Conservation (phyloP, 192 early-diverging fungal species). For the Coemansia sp. region DNA sequence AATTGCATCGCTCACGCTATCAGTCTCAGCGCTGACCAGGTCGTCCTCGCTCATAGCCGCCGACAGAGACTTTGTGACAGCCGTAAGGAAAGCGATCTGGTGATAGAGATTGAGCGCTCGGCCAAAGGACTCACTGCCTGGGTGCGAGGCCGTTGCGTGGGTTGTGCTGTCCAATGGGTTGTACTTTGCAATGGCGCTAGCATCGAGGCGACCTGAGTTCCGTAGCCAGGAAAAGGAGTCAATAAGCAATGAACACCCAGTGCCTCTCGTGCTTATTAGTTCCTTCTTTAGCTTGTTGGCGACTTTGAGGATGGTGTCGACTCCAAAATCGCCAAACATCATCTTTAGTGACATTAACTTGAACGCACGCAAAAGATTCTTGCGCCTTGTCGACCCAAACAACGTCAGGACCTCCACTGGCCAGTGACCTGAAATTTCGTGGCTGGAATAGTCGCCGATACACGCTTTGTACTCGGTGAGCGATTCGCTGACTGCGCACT, state of each 20-base stretch:
- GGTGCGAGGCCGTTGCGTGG: not conserved
- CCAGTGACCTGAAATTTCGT: slow-evolving; percentile 18
- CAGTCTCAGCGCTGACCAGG: slow-evolving; percentile 2
- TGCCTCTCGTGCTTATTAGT: slow-evolving; percentile 12
- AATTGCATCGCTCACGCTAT: slow-evolving; percentile 20
- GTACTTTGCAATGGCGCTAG: slow-evolving; percentile 13
- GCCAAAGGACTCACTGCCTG: slow-evolving; percentile 27
- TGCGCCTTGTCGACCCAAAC: slow-evolving; percentile 24
- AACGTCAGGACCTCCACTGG: slow-evolving; percentile 47
- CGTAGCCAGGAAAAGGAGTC: slow-evolving; percentile 47
- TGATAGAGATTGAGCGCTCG: slow-evolving; percentile 38
- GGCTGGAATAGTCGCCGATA: slow-evolving; percentile 25
- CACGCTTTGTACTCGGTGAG: slow-evolving; percentile 26
- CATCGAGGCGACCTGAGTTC: slow-evolving; percentile 32
- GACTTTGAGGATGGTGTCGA: slow-evolving; percentile 21
- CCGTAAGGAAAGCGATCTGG: slow-evolving; percentile 28
- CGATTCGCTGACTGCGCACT: slow-evolving; percentile 9
- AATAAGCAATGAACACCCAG: slow-evolving; percentile 31
- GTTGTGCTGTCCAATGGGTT: not conserved
- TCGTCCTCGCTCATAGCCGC: slow-evolving; percentile 26
- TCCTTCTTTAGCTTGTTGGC: slow-evolving; percentile 16
- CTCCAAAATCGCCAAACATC: slow-evolving; percentile 50
- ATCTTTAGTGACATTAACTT: slow-evolving; percentile 35
- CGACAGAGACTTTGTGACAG: slow-evolving; percentile 23
- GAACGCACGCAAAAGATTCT: slow-evolving; percentile 20